Evolutionary conservation across 306 rosid species (phyloP).

Genomic region (Cyamopsis tetragonoloba): DNA sequence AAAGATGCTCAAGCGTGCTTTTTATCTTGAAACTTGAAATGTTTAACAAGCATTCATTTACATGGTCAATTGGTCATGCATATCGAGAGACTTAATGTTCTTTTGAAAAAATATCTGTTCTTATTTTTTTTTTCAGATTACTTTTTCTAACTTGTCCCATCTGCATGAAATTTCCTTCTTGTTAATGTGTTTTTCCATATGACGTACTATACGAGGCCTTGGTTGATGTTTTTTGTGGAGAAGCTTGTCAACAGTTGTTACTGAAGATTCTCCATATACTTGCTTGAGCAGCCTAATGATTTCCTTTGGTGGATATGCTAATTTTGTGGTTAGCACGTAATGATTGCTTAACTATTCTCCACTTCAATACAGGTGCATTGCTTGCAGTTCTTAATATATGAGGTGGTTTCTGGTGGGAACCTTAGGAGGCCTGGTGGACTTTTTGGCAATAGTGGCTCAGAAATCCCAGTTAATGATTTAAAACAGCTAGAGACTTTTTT

Average conservation of each 20-base stretch:
- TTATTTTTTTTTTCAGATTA: neutral
- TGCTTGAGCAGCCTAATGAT: conserved; percentile 6
- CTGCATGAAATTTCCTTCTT: neutral
- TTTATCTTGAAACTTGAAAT: neutral
- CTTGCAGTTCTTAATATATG: conserved; percentile 94
- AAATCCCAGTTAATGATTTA: conserved; percentile 86
- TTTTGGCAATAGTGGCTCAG: conserved; percentile 92
- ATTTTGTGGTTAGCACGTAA: conserved; percentile 1
- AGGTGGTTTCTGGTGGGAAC: conserved; percentile 98
- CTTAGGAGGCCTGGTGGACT: conserved; percentile 99
- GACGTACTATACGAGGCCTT: neutral
- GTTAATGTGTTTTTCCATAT: neutral
- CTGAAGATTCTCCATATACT: conserved; percentile 2
- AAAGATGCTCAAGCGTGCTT: neutral
- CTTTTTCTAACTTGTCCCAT: conserved; percentile 7
- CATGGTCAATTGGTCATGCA: neutral
- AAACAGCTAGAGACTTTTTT: conserved; percentile 89
- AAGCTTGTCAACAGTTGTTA: conserved; percentile 17
- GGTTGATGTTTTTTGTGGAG: neutral
- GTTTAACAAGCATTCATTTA: conserved; percentile 6
- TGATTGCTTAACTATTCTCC: conserved; percentile 31
- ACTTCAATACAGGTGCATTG: conserved; percentile 77
- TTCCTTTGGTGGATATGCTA: conserved; percentile 10
- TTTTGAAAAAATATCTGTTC: neutral
- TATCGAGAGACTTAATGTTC: neutral